Conservation (phyloP, 140 eudicot genomes). For the Senecio squalidus region DNA sequence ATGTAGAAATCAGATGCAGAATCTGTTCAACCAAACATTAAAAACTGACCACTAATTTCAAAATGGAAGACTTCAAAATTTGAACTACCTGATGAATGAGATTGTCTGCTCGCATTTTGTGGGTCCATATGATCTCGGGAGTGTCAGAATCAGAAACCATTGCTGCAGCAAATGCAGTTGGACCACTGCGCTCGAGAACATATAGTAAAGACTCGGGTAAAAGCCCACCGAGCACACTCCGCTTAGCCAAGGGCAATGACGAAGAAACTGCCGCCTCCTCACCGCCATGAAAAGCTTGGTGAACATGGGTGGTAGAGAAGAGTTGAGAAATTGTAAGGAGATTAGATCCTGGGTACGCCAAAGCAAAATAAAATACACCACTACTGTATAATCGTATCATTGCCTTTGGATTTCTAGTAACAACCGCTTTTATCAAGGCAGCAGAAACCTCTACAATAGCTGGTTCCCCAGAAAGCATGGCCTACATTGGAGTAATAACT, state of each 20-base stretch:
- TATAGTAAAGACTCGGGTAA: conserved; percentile 93
- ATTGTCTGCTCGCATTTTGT: conserved; percentile 98
- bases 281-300: conserved; percentile 99
- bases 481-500: conserved; percentile 35
- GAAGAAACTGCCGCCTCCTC: conserved; percentile 99
- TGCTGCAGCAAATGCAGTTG: conserved; percentile 96
- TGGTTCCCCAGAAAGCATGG: conserved; percentile 97
- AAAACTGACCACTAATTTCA: not conserved
- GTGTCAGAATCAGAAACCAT: conserved; percentile 99
- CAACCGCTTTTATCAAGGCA: conserved; percentile 87
- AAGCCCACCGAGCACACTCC: conserved; percentile 96
- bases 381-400: conserved; percentile 92
- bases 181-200: conserved; percentile 96
- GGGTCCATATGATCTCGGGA: conserved; percentile 99
- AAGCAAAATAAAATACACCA: conserved; percentile 93
- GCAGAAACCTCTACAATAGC: conserved; percentile 90
- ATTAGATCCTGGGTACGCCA: conserved; percentile 98
- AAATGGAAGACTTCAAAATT: not conserved
- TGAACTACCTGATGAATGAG: conserved; percentile 75
- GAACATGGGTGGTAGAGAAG: conserved; percentile 77
- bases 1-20: too few relatives aligned
- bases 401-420: conserved; percentile 96
- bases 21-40: too few relatives aligned
- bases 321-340: conserved; percentile 85
- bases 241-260: conserved; percentile 90